A percentile compares a stretch with the other conserved stretches of the same genome.
These are phyloP conservation scores for Neurospora sp. DNA, from an alignment of 2,329 filamentous ascomycete genomes.

Conservation along the genomic window DNA sequence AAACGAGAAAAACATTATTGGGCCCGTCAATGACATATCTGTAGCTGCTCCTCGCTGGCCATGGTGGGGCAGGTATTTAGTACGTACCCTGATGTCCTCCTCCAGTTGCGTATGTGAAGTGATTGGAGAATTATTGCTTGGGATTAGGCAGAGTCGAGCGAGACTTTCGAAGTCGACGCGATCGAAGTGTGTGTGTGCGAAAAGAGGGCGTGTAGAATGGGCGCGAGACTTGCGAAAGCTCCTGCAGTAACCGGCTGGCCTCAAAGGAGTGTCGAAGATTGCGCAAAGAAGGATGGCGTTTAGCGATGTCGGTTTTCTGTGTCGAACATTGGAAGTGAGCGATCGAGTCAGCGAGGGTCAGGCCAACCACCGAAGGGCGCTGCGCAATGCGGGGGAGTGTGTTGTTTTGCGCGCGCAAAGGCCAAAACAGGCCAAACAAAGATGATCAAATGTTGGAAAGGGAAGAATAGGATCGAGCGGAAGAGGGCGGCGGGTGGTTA, in stretches of 20 bases:
- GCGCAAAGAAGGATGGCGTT: conserved; percentile 15
- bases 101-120: neutral
- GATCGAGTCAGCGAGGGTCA: conserved; percentile 6
- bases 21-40: neutral
- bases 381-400: neutral
- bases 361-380: neutral
- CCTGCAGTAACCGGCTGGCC: conserved; percentile 24
- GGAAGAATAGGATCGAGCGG: neutral
- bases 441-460: neutral
- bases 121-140: conserved; percentile 1
- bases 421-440: neutral
- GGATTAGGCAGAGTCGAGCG: conserved; percentile 12
- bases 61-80: neutral
- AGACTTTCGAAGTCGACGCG: conserved; percentile 19
- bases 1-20: neutral
- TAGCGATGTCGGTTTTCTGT: conserved; percentile 14
- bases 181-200: neutral
- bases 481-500: neutral
- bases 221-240: conserved; percentile 19
- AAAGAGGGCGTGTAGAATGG: conserved; percentile 13
- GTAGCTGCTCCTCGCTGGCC: too few relatives aligned
- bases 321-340: neutral
- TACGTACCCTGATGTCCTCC: neutral
- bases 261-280: conserved; percentile 23
- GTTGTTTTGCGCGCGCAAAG: neutral